phyloP scores from a whole-genome alignment of 345 rosid genomes.

The Bruguiera parviflora region DNA sequence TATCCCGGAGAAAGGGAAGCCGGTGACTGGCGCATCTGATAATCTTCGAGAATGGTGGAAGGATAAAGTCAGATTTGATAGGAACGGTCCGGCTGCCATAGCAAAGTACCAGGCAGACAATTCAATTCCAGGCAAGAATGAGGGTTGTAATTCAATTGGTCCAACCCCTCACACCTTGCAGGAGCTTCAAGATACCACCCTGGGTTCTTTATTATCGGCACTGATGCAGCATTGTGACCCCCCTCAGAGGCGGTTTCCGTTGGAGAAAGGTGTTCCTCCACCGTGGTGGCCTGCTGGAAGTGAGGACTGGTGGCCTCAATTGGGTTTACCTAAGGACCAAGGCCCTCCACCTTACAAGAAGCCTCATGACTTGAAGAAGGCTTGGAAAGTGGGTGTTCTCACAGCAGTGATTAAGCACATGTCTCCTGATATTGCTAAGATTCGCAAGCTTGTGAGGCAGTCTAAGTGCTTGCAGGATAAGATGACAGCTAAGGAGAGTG shows the following conservation, averaged over 20 bases:
- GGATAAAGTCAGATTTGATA: constrained; percentile 87
- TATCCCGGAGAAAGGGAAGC: constrained; percentile 81
- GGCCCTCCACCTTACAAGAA: constrained; percentile 92
- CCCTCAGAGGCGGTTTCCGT: constrained; percentile 83
- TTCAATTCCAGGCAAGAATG: constrained; percentile 49
- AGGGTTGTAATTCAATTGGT: constrained; percentile 47
- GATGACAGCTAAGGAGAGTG: constrained; percentile 90
- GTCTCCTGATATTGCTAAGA: constrained; percentile 69
- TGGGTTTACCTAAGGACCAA: constrained; percentile 61
- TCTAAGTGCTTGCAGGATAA: constrained; percentile 88
- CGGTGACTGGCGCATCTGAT: constrained; percentile 87
- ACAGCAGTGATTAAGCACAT: constrained; percentile 83
- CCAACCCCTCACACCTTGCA: constrained; percentile 75
- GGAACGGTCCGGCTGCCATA: constrained; percentile 88
- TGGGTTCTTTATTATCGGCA: constrained; percentile 83
- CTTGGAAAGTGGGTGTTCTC: constrained; percentile 91
- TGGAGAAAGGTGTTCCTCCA: constrained; percentile 80
- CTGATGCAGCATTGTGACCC: constrained; percentile 89
- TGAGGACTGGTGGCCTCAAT: constrained; percentile 89
- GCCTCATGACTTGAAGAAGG: constrained; percentile 95
- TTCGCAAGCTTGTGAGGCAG: constrained; percentile 76
- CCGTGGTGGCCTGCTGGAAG: constrained; percentile 96
- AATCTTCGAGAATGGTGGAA: constrained; percentile 98
- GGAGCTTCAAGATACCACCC: constrained; percentile 95
- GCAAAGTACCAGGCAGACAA: constrained; percentile 65